A percentile compares a stretch with the other conserved stretches of the same genome.
Conservation (phyloP, 139 green algal species). For the Desmodesmus armatus region DNA sequence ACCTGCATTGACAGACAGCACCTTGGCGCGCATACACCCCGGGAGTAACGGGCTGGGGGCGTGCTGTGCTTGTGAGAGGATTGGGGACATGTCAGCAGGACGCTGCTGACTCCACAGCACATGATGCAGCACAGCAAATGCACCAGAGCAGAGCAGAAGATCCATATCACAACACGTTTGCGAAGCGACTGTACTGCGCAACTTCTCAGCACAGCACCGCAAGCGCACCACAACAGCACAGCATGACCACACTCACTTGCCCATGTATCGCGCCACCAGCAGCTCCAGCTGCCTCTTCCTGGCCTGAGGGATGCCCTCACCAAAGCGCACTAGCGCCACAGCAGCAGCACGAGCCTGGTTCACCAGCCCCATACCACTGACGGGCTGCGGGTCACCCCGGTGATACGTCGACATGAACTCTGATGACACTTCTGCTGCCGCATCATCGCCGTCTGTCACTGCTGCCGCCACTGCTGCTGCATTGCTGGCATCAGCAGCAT, state of each 20-base stretch:
- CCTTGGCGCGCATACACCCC: no score
- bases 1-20: no score
- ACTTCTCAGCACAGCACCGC: no score
- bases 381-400: not conserved
- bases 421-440: not conserved
- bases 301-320: slow-evolving; percentile 37
- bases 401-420: slow-evolving; percentile 28
- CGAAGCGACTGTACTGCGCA: no score
- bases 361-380: slow-evolving; percentile 4
- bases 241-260: not conserved
- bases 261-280: slow-evolving; percentile 11
- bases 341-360: slow-evolving; percentile 51
- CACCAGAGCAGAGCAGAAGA: no score
- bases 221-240: no score
- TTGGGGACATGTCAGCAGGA: no score
- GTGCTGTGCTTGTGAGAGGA: no score
- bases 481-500: not conserved
- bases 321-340: slow-evolving; percentile 50
- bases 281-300: slow-evolving; percentile 17
- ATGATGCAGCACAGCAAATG: no score
- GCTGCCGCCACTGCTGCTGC: not conserved
- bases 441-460: slow-evolving; percentile 18
- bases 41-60: no score
- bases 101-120: no score
- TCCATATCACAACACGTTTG: no score